A percentile compares a stretch with the other conserved stretches of the same genome.
phyloP scores from a whole-genome alignment of 768 basidiomycete genomes.

The Mycena indigotica region DNA sequence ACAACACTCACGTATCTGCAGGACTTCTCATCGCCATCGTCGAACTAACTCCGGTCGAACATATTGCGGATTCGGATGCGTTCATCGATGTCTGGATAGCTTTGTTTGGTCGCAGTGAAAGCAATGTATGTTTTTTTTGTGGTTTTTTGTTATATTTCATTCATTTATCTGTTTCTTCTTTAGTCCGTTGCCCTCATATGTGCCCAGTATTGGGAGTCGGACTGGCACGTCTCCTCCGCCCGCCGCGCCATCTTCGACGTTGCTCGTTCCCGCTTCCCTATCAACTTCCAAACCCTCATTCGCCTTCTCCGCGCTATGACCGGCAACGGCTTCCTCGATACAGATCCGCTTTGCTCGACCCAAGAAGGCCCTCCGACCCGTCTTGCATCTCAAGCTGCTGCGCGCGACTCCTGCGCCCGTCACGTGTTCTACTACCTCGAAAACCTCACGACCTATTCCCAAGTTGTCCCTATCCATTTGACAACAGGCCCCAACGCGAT shows the following conservation, averaged over 20 bases:
- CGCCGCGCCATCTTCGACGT: constrained; percentile 85
- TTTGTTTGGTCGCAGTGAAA: constrained; percentile 77
- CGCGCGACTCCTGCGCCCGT: constrained; percentile 60
- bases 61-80: constrained; percentile 72
- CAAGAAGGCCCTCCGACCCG: constrained; percentile 21
- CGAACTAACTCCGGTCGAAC: constrained; percentile 74
- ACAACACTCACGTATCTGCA: constrained; percentile 31
- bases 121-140: constrained; percentile 22
- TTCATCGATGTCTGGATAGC: constrained; percentile 79
- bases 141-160: background rate
- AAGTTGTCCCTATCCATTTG: constrained; percentile 63
- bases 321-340: constrained; percentile 74
- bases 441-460: constrained; percentile 71
- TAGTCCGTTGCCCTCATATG: constrained; percentile 69
- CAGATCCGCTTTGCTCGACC: constrained; percentile 62
- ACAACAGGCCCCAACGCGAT: constrained; percentile 70
- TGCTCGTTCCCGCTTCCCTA: constrained; percentile 79
- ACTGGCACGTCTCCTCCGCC: constrained; percentile 65
- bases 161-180: background rate
- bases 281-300: constrained; percentile 70
- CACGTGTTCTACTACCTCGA: constrained; percentile 79
- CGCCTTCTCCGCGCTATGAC: constrained; percentile 77
- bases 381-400: constrained; percentile 33
- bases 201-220: constrained; percentile 80
- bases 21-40: constrained; percentile 76